phyloP scores from a whole-genome alignment of 306 rosid species.

The Acacia acuminata region DNA sequence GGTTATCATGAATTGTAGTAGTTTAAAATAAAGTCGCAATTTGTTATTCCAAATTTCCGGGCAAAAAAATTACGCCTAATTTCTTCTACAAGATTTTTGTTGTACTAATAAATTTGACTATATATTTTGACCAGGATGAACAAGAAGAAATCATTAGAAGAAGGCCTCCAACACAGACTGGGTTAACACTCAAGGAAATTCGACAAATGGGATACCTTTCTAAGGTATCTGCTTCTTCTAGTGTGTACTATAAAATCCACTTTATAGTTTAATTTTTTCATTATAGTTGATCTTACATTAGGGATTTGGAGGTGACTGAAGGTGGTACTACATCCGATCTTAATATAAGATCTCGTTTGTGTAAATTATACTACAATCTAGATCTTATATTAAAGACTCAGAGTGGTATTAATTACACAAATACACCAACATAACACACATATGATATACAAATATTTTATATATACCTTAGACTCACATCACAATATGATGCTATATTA shows the following conservation, averaged over 20 bases:
- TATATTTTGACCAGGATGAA: slow-evolving; percentile 43
- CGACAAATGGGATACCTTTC: not conserved
- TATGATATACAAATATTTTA: no score
- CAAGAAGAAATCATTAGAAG: slow-evolving; percentile 52
- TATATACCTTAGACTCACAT: not conserved
- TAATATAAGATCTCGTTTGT: no score
- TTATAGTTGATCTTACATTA: no score
- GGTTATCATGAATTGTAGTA: not conserved
- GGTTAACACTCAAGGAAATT: not conserved
- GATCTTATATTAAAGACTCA: no score
- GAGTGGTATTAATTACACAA: not conserved
- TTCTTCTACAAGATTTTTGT: not conserved
- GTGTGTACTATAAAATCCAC: no score
- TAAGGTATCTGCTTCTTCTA: not conserved
- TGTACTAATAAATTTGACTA: not conserved
- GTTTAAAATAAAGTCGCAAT: not conserved
- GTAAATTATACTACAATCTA: no score
- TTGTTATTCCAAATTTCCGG: no score
- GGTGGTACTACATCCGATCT: no score
- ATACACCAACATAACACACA: not conserved
- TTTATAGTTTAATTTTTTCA: no score
- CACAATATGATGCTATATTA: not conserved
- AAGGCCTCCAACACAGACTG: slow-evolving; percentile 50
- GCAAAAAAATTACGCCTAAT: not conserved
- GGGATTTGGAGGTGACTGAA: no score